Percentiles rank a stretch among this genome's conserved stretches.
Evolutionary conservation across 1,139 yeast genomes (phyloP).

Genomic region (Debaryomyces udenii): DNA sequence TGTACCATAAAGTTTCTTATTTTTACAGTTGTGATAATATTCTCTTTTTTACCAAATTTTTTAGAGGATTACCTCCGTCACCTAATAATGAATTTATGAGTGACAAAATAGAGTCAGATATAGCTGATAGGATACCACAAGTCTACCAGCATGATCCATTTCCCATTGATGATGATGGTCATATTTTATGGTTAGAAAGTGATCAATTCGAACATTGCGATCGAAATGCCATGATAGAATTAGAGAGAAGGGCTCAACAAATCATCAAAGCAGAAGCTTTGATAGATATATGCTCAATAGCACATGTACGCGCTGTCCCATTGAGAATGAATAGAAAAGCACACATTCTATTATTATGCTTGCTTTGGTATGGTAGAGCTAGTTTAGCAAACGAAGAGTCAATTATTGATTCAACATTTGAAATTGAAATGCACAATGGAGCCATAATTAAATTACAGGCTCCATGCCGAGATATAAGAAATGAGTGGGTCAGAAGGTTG

Average conservation of each 20-base stretch:
- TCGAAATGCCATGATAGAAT: conserved; percentile 59
- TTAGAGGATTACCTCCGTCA: conserved; percentile 64
- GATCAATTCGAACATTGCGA: conserved; percentile 56
- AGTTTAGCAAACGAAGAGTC: conserved; percentile 30
- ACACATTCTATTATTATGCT: conserved; percentile 40
- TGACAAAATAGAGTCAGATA: conserved; percentile 21
- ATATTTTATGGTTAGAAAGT: conserved; percentile 61
- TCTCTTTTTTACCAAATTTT: conserved; percentile 59
- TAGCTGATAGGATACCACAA: conserved; percentile 29
- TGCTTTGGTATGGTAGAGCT: conserved; percentile 47
- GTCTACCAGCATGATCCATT: conserved; percentile 56
- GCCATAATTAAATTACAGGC: conserved; percentile 59
- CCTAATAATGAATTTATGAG: conserved; percentile 36
- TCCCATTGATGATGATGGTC: conserved; percentile 46
- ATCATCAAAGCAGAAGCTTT: conserved; percentile 62
- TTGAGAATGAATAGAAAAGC: conserved; percentile 28
- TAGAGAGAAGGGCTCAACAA: conserved; percentile 60
- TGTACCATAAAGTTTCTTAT: conserved; percentile 60
- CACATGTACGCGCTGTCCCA: conserved; percentile 34
- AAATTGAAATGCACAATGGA: conserved; percentile 53
- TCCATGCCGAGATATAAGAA: conserved; percentile 49
- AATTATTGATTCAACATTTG: conserved; percentile 51
- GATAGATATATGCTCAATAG: conserved; percentile 59
- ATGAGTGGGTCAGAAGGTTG: conserved; percentile 67
- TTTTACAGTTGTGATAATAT: conserved; percentile 64